Base-by-base conservation (phyloP, 2,329 filamentous ascomycete genomes). In the Ceratocystis huliohia region DNA sequence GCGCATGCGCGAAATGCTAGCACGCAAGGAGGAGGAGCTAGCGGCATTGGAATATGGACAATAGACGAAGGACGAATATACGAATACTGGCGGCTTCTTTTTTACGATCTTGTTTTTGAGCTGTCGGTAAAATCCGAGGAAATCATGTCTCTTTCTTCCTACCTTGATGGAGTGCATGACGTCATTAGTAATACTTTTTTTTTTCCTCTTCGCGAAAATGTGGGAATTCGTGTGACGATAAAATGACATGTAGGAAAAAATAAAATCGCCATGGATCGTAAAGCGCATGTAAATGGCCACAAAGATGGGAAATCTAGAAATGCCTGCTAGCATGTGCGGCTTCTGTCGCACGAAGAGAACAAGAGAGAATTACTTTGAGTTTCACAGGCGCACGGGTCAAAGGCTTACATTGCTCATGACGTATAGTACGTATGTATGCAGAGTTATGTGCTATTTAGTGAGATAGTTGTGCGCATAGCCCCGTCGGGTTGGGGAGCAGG, bases 1-100 rank as follows among this genome's bases (percentile, higher is more conserved):
- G 72, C 80, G 80, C 64, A 94, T 94, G 85, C 82, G 88, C 46
- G 84, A 87, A 73, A 79, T 88, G 74, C 78, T 92, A 37, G 81
- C 84, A 8, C 86, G 84, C 13, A 92, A 91, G 72, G 88, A 92
- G 75, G 80, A 84, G 61, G 88, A 92, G 72, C 76, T 92, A 66
- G 85, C 86, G 3, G 76, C 76, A 62, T 69, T 78, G 63, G 65
- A 65, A 41, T 17, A 64, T 20, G 61, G 65, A 41, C 48, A 64
- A 53, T 66, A 41, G 15, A 13, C 13, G 70, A 67, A 45, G 70
- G 65, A 61, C 28, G n/a, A 56, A 56, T 30, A 56, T 56, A 46
- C 30, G 5, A 59, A 65, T 61, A 13, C 17, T 33, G 45, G 13
- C 20, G 20, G 20, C 3, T 10, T 56, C 15, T 56, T 15, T 41